Evolutionary conservation across 768 basidiomycete genomes (phyloP).

Genomic region (Suillus placidus): DNA sequence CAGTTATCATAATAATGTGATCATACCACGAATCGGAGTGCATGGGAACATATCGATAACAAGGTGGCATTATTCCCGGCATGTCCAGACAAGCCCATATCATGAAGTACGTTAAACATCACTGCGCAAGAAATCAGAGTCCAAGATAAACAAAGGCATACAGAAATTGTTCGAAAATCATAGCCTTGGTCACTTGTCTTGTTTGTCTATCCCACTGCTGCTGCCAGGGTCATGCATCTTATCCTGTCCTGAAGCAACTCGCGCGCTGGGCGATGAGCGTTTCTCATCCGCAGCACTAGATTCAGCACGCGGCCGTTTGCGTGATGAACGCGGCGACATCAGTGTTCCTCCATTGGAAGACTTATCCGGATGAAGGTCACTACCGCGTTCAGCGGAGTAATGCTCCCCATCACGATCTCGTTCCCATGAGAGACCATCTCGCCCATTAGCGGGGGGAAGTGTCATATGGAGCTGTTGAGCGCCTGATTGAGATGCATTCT

Average conservation of each 20-base stretch:
- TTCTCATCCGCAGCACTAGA: constrained; percentile 23
- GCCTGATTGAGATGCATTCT: constrained; percentile 26
- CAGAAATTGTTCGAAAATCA: constrained; percentile 1
- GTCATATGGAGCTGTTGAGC: constrained; percentile 34
- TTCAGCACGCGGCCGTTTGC: constrained; percentile 32
- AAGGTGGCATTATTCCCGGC: constrained; percentile 6
- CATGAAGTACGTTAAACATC: constrained; percentile 7
- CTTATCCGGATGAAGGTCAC: constrained; percentile 21
- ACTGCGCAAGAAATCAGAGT: constrained; percentile 1
- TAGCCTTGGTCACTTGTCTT: constrained; percentile 27
- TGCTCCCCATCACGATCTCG: constrained; percentile 34
- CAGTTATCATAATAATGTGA: neutral
- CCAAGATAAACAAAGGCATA: constrained; percentile 6
- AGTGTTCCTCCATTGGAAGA: constrained; percentile 20
- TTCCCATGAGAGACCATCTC: constrained; percentile 34
- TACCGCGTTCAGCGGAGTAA: constrained; percentile 30
- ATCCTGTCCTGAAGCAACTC: constrained; percentile 21
- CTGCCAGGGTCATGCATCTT: constrained; percentile 20
- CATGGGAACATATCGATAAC: neutral
- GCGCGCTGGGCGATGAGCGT: constrained; percentile 20
- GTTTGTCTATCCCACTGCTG: constrained; percentile 23
- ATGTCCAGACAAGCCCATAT: constrained; percentile 8
- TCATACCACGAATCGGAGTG: neutral
- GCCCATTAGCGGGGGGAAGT: constrained; percentile 27
- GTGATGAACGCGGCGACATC: constrained; percentile 25